Conservation (phyloP, 192 early-diverging fungal species). For the Podila clonocystis region DNA sequence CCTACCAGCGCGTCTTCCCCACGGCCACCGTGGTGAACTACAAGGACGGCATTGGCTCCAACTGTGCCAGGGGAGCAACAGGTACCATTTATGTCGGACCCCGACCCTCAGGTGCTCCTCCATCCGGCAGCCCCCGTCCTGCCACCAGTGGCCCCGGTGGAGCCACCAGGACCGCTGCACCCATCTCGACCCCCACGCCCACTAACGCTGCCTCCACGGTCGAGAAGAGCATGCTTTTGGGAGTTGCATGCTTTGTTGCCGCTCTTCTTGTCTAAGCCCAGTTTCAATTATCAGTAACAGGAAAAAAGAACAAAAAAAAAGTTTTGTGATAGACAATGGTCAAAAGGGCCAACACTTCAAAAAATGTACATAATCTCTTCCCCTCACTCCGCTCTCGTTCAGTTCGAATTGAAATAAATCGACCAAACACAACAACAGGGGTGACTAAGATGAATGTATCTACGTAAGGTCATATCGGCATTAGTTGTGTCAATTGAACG, state of each 20-base stretch:
- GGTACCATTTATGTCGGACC: conserved; percentile 36
- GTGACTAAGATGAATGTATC: too few species aligned
- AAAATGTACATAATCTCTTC: background rate
- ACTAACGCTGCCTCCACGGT: conserved; percentile 5
- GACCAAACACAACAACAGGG: background rate
- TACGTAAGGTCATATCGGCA: too few species aligned
- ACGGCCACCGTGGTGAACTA: conserved; percentile 15
- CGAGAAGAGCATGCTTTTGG: conserved; percentile 10
- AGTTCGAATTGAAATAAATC: conserved; percentile 1
- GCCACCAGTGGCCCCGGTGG: background rate
- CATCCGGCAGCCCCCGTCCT: background rate
- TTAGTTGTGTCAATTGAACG: too few species aligned
- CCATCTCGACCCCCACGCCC: background rate
- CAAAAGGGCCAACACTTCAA: background rate
- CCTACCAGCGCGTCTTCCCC: conserved; percentile 22
- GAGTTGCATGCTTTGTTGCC: conserved; percentile 17
- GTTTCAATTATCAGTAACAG: background rate
- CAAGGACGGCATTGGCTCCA: conserved; percentile 43
- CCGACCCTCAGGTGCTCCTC: background rate
- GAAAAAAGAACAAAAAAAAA: background rate
- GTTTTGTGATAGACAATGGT: too few species aligned
- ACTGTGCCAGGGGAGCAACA: conserved; percentile 15
- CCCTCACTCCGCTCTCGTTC: background rate
- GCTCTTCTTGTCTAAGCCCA: conserved; percentile 1
- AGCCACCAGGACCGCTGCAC: conserved; percentile 1